Evolutionary conservation across 2,329 filamentous ascomycete species (phyloP).

Genomic region (Mycogone perniciosa): DNA sequence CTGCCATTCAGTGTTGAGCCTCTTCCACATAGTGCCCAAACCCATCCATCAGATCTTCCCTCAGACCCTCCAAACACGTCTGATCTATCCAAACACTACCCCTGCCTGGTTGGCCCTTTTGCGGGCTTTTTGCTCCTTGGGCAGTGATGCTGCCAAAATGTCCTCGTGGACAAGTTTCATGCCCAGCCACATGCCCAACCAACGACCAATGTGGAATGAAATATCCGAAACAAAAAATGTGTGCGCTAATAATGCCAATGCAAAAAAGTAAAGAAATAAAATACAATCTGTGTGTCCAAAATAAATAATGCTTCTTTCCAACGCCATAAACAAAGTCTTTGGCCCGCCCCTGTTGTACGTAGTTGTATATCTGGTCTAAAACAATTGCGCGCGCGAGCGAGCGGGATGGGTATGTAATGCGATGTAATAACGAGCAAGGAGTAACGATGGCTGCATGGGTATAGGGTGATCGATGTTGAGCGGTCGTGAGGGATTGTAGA

Average conservation of each 20-base stretch:
- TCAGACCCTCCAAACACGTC: too few species aligned
- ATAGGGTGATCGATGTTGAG: neutral
- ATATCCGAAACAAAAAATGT: too few species aligned
- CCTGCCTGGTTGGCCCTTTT: too few species aligned
- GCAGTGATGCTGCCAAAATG: too few species aligned
- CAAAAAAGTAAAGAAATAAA: neutral
- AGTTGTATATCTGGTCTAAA: neutral
- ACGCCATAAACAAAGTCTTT: neutral
- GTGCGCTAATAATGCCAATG: too few species aligned
- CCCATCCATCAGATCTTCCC: too few species aligned
- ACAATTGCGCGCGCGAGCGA: neutral
- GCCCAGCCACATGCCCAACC: too few species aligned
- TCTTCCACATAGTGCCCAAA: neutral
- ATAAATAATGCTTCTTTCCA: neutral
- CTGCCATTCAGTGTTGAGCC: constrained; percentile 28
- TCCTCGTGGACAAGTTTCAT: too few species aligned
- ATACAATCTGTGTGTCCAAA: too few species aligned
- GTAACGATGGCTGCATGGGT: neutral
- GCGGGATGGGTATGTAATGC: neutral
- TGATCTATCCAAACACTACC: too few species aligned
- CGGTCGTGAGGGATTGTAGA: neutral
- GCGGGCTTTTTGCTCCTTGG: too few species aligned
- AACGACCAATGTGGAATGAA: too few species aligned
- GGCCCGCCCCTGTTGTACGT: neutral
- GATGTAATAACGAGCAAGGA: neutral